Base-by-base conservation (phyloP, 2,329 filamentous ascomycete species). In the Colletotrichum tropicicola region DNA sequence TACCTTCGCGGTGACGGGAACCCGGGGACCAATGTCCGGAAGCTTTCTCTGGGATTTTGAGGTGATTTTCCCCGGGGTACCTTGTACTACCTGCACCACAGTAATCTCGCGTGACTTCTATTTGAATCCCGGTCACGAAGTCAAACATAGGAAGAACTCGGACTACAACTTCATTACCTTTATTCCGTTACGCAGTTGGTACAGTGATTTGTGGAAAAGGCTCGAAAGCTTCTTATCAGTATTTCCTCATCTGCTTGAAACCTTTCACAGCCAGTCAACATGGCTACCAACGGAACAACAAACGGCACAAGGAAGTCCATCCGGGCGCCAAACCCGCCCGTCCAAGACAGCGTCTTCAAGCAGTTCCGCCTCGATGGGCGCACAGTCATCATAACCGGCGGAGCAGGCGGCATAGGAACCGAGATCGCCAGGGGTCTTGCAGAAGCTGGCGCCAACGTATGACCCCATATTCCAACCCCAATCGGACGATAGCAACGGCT, bases 291-390 rank as follows among this genome's bases (percentile, higher is more conserved):
- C 28, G 39, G 59, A 9, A 23, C 28, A 12, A 41, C 37, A 15
- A 48, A 63, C 27, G 39, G 45, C 0, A 41, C 30, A 5, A 63
- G 28, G 6, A 63, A 63, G 23, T 53, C 59, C 10, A 53, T 59
- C 41, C 41, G 53, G 60, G 62, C 59, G 19, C 39, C 54, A 37
- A 59, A 52, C 17, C 59, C 59, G 4, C 45, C 54, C 0, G 32
- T 63, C 10, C 37, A 59, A 17, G 54, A 59, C 23, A 63, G 59
- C 27, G 54, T 63, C 28, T 63, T 68, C 35, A 60, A 59, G 21
- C 45, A 63, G n/a, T 59, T 59, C 45, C 45, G 59, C 35, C 65
- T 70, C 2, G 65, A 65, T 55, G 61, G 66, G 35, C 48, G 49
- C 8, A 55, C 43, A 9, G 43, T 45, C 30, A 61, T 65, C 21